Base-by-base conservation (phyloP, 2,329 filamentous ascomycete genomes). In the Colletotrichum tabaci region DNA sequence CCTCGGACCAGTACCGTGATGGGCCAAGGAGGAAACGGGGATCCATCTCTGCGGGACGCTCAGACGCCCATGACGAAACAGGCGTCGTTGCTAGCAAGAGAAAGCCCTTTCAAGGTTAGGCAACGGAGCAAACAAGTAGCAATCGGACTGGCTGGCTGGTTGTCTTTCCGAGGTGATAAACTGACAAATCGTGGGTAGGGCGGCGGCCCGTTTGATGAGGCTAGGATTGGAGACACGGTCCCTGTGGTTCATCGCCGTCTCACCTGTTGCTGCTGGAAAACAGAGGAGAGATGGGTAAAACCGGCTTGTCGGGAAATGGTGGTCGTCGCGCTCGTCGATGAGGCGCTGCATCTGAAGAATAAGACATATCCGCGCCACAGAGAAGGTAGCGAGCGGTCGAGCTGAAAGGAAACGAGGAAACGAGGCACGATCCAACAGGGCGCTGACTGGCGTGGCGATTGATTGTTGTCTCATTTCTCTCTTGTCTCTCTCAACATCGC, bases 91-190 rank as follows among this genome's bases (percentile, higher is more conserved):
- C 30, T 40, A 3, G 35, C 30, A 44, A 15, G 35, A 15, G n/a
- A 40, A 40, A 18, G n/a, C 4, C 55, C 50, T 70, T 21, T 38
- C 35, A 38, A 38, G 35, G 10, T 38, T 8, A 23, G 66, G 53
- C 66, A 47, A 30, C 53, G 61, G 23, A 44, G 49, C 66, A 57
- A 66, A 71, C 67, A 66, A 66, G 56, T 52, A 47, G 56, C 30
- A 35, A 9, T 35, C 30, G 30, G 30, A 9, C 30, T 35, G 30
- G 30, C 30, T 35, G 30, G 30, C 30, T 9, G 8, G 70, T 42
- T 57, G 55, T 53, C 49, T 46, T 72, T 61, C 49, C 61, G 66
- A 72, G 61, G 26, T 66, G 70, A 49, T 55, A 56, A 66, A 44
- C 49, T 16, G 70, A 49, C 61, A 56, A 66, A 44, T 42, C 16